phyloP scores from a whole-genome alignment of 257 asterid genomes.

The Anisodus tanguticus region DNA sequence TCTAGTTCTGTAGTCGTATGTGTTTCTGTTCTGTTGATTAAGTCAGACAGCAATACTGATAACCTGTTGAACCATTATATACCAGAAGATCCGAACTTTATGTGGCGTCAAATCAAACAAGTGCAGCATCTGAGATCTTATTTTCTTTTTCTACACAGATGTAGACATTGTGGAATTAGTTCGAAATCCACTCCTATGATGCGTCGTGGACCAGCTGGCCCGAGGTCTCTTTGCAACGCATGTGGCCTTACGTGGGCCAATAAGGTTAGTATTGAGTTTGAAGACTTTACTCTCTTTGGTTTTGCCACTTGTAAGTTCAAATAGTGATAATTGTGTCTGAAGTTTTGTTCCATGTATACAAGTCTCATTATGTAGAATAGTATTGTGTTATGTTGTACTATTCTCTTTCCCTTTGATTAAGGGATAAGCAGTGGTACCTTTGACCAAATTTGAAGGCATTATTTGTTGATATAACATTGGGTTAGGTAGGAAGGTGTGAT shows the following conservation, averaged over 20 bases:
- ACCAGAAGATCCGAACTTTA: conserved; percentile 21
- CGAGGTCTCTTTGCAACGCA: conserved; percentile 87
- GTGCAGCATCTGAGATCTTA: background rate
- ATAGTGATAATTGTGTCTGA: background rate
- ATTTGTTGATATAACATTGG: background rate
- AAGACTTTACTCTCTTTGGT: background rate
- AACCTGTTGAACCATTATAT: background rate
- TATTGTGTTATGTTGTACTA: background rate
- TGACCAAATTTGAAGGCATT: conserved; percentile 18
- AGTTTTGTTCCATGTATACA: background rate
- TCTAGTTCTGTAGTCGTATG: background rate
- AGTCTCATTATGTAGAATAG: background rate
- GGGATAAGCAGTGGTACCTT: background rate
- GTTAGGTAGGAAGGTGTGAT: conserved; percentile 23
- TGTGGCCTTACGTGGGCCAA: conserved; percentile 93
- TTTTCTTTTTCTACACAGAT: conserved; percentile 43
- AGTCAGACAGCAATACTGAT: conserved; percentile 7
- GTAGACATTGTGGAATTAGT: conserved; percentile 76
- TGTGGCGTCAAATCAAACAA: background rate
- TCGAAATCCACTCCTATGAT: conserved; percentile 81
- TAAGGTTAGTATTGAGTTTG: conserved; percentile 53
- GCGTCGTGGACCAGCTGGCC: conserved; percentile 90
- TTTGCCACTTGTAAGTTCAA: background rate
- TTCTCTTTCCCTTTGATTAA: background rate
- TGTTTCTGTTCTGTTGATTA: conserved; percentile 23